These are phyloP conservation scores for Phytophthora sp. DNA, from an alignment of 352 stramenopile species.

Conservation along the genomic window DNA sequence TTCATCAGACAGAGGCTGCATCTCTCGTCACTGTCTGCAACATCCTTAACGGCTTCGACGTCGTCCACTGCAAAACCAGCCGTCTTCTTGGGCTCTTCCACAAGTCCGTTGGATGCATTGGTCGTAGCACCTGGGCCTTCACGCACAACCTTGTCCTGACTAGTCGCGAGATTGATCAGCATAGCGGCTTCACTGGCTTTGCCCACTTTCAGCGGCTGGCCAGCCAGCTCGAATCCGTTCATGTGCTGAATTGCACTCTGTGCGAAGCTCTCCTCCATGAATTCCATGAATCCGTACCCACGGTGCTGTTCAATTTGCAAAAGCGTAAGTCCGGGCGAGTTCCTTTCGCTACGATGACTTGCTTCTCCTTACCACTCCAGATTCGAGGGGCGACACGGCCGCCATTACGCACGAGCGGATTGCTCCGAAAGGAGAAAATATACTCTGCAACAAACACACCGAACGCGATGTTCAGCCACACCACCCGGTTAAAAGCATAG, in stretches of 20 bases:
- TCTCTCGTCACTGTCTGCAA: constrained; percentile 36
- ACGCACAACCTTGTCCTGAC: constrained; percentile 67
- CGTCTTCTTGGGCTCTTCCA: constrained; percentile 27
- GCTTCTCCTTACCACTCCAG: constrained; percentile 40
- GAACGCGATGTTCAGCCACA: neutral
- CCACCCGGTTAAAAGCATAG: neutral
- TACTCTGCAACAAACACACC: constrained; percentile 48
- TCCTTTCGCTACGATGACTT: constrained; percentile 13
- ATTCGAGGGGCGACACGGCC: constrained; percentile 59
- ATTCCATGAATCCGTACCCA: constrained; percentile 81
- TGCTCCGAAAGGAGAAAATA: constrained; percentile 79
- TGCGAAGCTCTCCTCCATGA: constrained; percentile 62
- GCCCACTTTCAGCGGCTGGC: constrained; percentile 76
- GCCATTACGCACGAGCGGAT: constrained; percentile 75
- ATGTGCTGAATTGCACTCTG: constrained; percentile 82
- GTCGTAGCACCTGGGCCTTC: constrained; percentile 21
- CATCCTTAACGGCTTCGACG: constrained; percentile 63
- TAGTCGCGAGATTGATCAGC: constrained; percentile 69
- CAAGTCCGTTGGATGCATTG: neutral
- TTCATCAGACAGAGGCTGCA: constrained; percentile 79
- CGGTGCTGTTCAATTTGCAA: no score
- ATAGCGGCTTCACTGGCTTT: constrained; percentile 76
- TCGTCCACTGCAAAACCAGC: constrained; percentile 58
- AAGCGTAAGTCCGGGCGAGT: no score
- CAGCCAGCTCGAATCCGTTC: constrained; percentile 81